These are phyloP conservation scores for Durotheca rogersii DNA, from an alignment of 495 filamentous ascomycete genomes.

Conservation along the genomic window DNA sequence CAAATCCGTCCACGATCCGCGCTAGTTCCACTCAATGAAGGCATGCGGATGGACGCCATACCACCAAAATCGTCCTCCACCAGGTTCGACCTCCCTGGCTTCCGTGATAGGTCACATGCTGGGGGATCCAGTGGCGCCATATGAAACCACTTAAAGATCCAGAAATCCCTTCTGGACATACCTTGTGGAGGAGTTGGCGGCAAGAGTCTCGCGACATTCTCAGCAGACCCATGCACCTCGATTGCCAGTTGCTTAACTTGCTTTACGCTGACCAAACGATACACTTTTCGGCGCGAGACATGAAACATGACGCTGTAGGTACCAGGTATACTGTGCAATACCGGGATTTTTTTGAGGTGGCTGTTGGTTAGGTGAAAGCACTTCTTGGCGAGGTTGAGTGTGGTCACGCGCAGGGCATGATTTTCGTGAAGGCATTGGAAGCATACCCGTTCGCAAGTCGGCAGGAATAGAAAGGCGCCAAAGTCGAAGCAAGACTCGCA, in stretches of 20 bases:
- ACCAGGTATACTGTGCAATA: background rate
- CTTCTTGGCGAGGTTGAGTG: background rate
- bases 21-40: no score
- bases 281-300: no score
- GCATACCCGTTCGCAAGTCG: background rate
- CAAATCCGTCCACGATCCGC: no score
- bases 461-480: constrained; percentile 1
- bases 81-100: no score
- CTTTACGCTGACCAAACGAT: constrained; percentile 3
- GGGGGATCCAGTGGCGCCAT: no score
- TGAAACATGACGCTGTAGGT: no score
- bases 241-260: constrained; percentile 1
- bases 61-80: no score
- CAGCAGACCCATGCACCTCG: background rate
- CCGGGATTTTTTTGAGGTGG: background rate
- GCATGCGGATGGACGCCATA: no score
- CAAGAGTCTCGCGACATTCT: background rate
- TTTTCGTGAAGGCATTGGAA: background rate
- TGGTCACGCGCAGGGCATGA: background rate
- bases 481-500: constrained; percentile 1
- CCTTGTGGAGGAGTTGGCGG: no score
- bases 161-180: no score
- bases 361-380: background rate
- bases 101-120: no score
- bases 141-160: no score